phyloP scores from a whole-genome alignment of 208 protist genomes.

The Leishmania braziliensis region DNA sequence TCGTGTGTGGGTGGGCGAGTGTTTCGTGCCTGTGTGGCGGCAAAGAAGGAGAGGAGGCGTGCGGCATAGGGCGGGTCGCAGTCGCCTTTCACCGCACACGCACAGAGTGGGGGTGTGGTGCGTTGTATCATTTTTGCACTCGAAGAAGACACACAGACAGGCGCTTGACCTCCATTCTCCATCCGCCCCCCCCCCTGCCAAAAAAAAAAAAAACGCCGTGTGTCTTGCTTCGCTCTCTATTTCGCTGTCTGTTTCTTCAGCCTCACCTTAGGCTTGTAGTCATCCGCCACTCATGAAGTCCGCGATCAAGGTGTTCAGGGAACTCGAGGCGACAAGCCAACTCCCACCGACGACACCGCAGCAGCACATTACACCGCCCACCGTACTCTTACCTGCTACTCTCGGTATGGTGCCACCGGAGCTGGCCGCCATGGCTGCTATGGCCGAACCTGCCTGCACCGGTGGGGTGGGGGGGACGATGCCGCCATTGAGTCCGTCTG shows the following conservation, averaged over 20 bases:
- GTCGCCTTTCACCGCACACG: neutral
- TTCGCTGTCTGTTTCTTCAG: neutral
- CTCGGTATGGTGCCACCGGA: conserved; percentile 8
- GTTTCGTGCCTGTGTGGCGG: neutral
- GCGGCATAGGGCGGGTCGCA: too few relatives aligned
- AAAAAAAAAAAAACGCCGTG: neutral
- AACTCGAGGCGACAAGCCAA: conserved; percentile 38
- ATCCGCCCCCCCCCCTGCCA: neutral
- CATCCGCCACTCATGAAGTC: conserved; percentile 1
- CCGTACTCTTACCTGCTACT: conserved; percentile 31
- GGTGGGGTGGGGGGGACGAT: neutral
- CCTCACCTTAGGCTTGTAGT: neutral
- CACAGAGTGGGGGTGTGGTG: too few relatives aligned
- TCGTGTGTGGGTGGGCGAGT: neutral
- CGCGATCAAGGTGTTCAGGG: conserved; percentile 11
- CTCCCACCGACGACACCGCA: conserved; percentile 33
- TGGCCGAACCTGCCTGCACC: neutral
- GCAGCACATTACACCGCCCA: conserved; percentile 24
- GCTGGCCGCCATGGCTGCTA: conserved; percentile 3
- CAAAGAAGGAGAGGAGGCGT: neutral
- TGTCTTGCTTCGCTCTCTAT: neutral
- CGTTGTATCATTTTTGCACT: too few relatives aligned
- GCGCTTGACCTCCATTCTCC: neutral
- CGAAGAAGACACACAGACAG: neutral
- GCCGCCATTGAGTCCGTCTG: neutral